Percentiles rank a stretch among this genome's conserved stretches.
Conservation (phyloP, 805 yeast species). For the Maudiozyma saulgeensis region DNA sequence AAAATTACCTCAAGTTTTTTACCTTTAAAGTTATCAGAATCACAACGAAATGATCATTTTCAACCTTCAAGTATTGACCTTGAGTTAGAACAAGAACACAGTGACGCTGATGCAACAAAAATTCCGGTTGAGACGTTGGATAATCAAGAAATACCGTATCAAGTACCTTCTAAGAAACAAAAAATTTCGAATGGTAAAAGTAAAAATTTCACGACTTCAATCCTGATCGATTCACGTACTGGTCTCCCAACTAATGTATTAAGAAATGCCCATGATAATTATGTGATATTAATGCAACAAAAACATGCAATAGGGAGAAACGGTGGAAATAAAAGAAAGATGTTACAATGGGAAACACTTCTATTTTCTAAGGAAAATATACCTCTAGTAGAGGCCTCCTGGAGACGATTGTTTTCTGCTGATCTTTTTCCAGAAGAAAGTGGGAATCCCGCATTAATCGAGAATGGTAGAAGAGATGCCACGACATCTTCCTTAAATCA, state of each 20-base stretch:
- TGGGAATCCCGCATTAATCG: neutral
- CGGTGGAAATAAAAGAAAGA: neutral
- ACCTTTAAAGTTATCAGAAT: too few relatives aligned
- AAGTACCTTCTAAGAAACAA: neutral
- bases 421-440: neutral
- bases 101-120: too few relatives aligned
- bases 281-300: constrained; percentile 15
- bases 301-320: neutral
- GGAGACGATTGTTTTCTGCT: neutral
- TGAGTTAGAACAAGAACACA: too few relatives aligned
- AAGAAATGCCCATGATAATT: constrained; percentile 16
- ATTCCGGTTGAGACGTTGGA: too few relatives aligned
- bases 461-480: constrained; percentile 12
- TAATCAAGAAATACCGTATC: too few relatives aligned
- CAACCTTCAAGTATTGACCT: too few relatives aligned
- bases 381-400: neutral
- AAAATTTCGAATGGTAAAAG: neutral
- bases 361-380: neutral
- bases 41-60: too few relatives aligned
- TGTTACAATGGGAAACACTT: neutral
- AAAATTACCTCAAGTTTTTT: too few relatives aligned
- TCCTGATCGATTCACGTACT: constrained; percentile 15
- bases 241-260: constrained; percentile 20
- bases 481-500: constrained; percentile 7
- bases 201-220: neutral